A percentile compares a stretch with the other conserved stretches of the same genome.
phyloP scores from a whole-genome alignment of 768 basidiomycete species.

The Psilocybe subaeruginosa region DNA sequence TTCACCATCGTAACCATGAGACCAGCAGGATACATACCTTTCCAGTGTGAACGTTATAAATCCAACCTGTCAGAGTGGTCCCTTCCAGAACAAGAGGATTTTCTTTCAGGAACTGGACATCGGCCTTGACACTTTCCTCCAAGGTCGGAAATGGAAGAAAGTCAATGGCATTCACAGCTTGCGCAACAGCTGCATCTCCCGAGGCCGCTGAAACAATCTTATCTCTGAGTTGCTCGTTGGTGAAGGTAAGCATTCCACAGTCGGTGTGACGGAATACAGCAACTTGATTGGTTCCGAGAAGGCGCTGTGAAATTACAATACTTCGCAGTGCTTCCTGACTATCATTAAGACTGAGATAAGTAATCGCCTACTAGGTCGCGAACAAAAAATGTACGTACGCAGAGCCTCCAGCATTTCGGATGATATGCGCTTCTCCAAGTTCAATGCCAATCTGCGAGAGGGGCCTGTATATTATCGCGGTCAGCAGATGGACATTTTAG shows the following conservation, averaged over 20 bases:
- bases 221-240: slow-evolving; percentile 47
- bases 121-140: slow-evolving; percentile 57
- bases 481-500: neutral
- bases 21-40: slow-evolving; percentile 39
- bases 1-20: neutral
- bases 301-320: slow-evolving; percentile 72
- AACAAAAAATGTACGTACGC: slow-evolving; percentile 44
- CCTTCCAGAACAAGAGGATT: slow-evolving; percentile 58
- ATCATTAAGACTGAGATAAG: neutral
- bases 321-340: slow-evolving; percentile 69
- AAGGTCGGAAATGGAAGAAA: slow-evolving; percentile 57
- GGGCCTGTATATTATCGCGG: slow-evolving; percentile 38
- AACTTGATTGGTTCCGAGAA: slow-evolving; percentile 71
- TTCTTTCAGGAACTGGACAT: slow-evolving; percentile 59
- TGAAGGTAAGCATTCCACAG: slow-evolving; percentile 75
- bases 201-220: slow-evolving; percentile 52
- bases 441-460: slow-evolving; percentile 61
- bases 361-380: neutral
- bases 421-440: slow-evolving; percentile 72
- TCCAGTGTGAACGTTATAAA: slow-evolving; percentile 65
- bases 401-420: slow-evolving; percentile 72
- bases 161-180: slow-evolving; percentile 45
- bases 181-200: slow-evolving; percentile 29
- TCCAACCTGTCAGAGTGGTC: slow-evolving; percentile 65
- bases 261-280: slow-evolving; percentile 72